These are phyloP conservation scores for Rhodosporidiobolus sp. DNA, from an alignment of 768 basidiomycete species.

Conservation along the genomic window DNA sequence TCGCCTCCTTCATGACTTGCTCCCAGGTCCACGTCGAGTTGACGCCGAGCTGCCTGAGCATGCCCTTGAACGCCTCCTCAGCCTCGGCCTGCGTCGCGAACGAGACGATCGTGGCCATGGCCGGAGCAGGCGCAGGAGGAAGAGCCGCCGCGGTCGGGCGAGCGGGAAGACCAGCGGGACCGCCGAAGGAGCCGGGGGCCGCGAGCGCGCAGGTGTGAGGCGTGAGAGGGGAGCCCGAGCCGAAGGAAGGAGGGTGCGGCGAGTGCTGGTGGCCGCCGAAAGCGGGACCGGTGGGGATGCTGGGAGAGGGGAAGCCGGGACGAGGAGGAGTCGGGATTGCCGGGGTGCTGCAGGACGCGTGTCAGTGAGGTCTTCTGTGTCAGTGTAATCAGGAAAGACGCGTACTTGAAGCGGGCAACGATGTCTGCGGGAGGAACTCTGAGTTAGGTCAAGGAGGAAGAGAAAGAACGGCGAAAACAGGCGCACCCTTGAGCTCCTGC, in stretches of 20 bases:
- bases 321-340: slow-evolving; percentile 11
- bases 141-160: slow-evolving; percentile 20
- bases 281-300: slow-evolving; percentile 37
- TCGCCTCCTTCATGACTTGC: slow-evolving; percentile 93
- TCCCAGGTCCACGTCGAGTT: slow-evolving; percentile 97
- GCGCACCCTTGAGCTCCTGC: slow-evolving; percentile 63
- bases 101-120: slow-evolving; percentile 70
- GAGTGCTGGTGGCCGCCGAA: not conserved
- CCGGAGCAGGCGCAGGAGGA: slow-evolving; percentile 58
- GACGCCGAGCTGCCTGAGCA: slow-evolving; percentile 83
- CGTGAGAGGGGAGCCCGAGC: slow-evolving; percentile 20
- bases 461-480: not conserved
- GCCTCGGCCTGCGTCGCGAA: slow-evolving; percentile 83
- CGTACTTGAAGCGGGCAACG: slow-evolving; percentile 45
- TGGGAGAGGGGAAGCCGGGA: slow-evolving; percentile 51
- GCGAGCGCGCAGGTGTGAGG: slow-evolving; percentile 30
- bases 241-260: slow-evolving; percentile 9
- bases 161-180: slow-evolving; percentile 22
- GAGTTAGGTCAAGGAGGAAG: not conserved
- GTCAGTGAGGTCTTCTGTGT: not conserved
- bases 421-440: slow-evolving; percentile 44
- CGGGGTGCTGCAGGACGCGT: not conserved
- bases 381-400: not conserved
- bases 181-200: slow-evolving; percentile 34
- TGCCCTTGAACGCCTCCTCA: slow-evolving; percentile 87